Evolutionary conservation across 306 rosid species (phyloP).

Genomic region (Canavalia gladiata): DNA sequence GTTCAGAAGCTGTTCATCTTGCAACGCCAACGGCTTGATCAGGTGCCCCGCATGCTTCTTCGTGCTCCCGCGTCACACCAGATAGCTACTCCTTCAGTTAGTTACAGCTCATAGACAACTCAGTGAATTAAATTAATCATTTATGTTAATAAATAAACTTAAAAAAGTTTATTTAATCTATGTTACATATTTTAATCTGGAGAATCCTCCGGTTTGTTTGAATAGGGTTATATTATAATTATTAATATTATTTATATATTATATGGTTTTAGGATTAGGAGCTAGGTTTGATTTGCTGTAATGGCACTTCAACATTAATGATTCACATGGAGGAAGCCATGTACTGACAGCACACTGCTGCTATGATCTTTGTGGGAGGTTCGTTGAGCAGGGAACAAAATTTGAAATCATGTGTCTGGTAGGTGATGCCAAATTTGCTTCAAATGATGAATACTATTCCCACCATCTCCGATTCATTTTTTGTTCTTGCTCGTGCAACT

Average conservation of each 20-base stretch:
- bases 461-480: slow-evolving; percentile 1
- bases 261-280: not conserved
- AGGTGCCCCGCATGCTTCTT: slow-evolving; percentile 71
- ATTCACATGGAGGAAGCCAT: slow-evolving; percentile 30
- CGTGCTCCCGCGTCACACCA: slow-evolving; percentile 52
- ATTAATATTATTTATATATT: not conserved
- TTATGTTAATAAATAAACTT: slow-evolving; percentile 44
- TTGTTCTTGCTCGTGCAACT: slow-evolving; percentile 12
- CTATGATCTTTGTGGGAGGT: not conserved
- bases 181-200: not conserved
- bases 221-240: slow-evolving; percentile 1
- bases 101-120: slow-evolving; percentile 49
- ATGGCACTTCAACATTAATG: slow-evolving; percentile 32
- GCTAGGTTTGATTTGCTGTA: slow-evolving; percentile 32
- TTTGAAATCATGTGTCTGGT: slow-evolving; percentile 29
- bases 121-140: not conserved
- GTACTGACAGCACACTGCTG: slow-evolving; percentile 4
- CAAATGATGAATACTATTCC: not conserved
- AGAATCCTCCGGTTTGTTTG: not conserved
- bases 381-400: slow-evolving; percentile 2
- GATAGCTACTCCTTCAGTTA: slow-evolving; percentile 4
- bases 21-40: slow-evolving; percentile 77
- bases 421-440: slow-evolving; percentile 20
- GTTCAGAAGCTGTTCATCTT: slow-evolving; percentile 61
- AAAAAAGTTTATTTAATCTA: not conserved